Evolutionary conservation across 1,139 yeast genomes (phyloP).

Genomic region (Debaryomycetaceae sp.): DNA sequence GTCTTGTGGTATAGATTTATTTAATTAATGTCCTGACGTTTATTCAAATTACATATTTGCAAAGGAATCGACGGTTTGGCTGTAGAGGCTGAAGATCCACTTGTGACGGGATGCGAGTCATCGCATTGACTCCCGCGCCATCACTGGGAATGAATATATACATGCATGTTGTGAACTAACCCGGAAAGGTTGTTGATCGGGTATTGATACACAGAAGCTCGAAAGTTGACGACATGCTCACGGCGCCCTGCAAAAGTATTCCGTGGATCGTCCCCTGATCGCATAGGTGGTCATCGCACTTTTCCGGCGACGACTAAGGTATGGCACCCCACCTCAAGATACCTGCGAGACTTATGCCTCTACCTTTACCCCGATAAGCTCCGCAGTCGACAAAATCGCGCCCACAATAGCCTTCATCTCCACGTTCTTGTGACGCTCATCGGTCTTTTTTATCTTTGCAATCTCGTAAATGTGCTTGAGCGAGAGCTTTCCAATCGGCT

Average conservation of each 20-base stretch:
- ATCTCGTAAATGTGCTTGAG: conserved; percentile 89
- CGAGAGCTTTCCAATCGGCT: conserved; percentile 56
- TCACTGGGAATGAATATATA: neutral
- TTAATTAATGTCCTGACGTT: too few species aligned
- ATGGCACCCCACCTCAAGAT: too few species aligned
- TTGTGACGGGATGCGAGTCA: neutral
- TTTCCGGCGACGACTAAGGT: too few species aligned
- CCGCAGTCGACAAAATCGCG: conserved; percentile 77
- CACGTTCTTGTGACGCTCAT: conserved; percentile 62
- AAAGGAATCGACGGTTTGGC: too few species aligned
- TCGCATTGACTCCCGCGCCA: neutral
- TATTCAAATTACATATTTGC: too few species aligned
- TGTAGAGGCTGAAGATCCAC: too few species aligned
- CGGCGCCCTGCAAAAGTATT: too few species aligned
- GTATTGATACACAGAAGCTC: too few species aligned
- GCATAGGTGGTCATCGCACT: too few species aligned
- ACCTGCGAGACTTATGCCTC: conserved; percentile 13
- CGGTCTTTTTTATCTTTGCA: conserved; percentile 87
- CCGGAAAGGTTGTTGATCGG: neutral
- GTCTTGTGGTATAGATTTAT: too few species aligned
- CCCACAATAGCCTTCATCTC: conserved; percentile 73
- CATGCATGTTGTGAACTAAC: neutral
- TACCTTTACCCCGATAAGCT: conserved; percentile 76
- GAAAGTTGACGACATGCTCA: too few species aligned
- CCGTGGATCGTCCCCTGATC: too few species aligned